Base-by-base conservation (phyloP, 2,329 filamentous ascomycete genomes). In the Aspergillus brasiliensis region DNA sequence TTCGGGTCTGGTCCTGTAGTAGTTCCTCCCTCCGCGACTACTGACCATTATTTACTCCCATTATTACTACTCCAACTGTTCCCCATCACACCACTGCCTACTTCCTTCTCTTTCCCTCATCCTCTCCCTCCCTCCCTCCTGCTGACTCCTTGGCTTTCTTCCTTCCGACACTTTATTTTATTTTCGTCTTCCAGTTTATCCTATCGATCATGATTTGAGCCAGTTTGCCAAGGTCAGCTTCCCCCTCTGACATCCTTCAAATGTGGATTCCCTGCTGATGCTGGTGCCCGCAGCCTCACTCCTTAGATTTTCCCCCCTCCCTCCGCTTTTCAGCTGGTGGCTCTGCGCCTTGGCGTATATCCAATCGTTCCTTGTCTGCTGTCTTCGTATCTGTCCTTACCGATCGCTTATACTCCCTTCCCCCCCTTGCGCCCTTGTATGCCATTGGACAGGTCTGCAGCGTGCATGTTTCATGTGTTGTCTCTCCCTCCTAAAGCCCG, bases 181-280 rank as follows among this genome's bases (percentile, higher is more conserved):
- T 34, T 34, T 34, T 34, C 31, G 21, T 27, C 19, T 13, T 34
- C n/a, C 31, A 57, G 7, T 28, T 23, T 34, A 34, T 47, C 38
- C 31, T 34, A 34, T 47, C 37, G 40, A 46, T 31, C 25, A 44
- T 57, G 48, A 53, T 49, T 19, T 42, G 47, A 55, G 46, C 51
- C 42, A 10, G 23, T 11, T 21, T 28, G 47, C 47, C 47, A 57
- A 42, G 55, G 55, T 57, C 23, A 57, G 55, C 34, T 10, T 49
- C 46, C 25, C 31, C 25, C 55, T 47, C 31, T 34, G 31, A 25
- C 38, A 8, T 27, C 46, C 46, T 10, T 34, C 15, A 17, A 15
- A 34, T 25, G 34, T 46, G 25, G 8, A 44, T 21, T 23, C 40
- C 11, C 19, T 44, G 19, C 40, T 44, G 40, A 44, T 44, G 40